Evolutionary conservation across 306 rosid genomes (phyloP).

Genomic region (Casuarina cunninghamiana): DNA sequence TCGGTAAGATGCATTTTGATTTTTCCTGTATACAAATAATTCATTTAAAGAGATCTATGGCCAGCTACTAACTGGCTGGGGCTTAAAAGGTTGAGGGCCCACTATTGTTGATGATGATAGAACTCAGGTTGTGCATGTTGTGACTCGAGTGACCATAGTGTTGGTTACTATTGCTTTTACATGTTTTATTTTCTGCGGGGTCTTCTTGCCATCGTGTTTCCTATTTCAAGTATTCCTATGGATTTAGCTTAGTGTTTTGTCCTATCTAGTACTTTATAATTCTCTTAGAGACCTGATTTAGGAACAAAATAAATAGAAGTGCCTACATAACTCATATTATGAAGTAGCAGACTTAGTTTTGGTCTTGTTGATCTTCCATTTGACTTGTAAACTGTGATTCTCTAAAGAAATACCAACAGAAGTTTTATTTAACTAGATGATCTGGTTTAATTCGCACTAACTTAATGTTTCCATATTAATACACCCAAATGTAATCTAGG

Average conservation of each 20-base stretch:
- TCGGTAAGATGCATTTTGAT: conserved; percentile 60
- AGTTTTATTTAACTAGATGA: not conserved
- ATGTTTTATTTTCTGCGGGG: not conserved
- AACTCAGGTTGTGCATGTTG: conserved; percentile 8
- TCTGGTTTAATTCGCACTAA: not conserved
- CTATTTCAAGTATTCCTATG: not conserved
- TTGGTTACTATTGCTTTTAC: not conserved
- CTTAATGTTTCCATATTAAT: not conserved
- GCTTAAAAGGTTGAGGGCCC: not conserved
- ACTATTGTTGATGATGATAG: not conserved
- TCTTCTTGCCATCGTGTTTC: not conserved
- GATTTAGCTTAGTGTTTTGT: not conserved
- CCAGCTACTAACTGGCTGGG: conserved; percentile 22
- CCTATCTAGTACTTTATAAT: not conserved
- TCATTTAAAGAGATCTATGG: conserved; percentile 5
- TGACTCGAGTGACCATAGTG: not conserved
- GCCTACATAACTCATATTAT: not conserved
- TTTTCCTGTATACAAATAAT: conserved; percentile 3
- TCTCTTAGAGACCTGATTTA: not conserved
- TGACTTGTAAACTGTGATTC: not conserved
- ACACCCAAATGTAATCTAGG: not conserved
- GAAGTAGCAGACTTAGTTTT: not conserved
- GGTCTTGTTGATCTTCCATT: not conserved
- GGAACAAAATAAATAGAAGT: not conserved
- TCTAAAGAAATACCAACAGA: not conserved